Base-by-base conservation (phyloP, 495 filamentous ascomycete genomes). In the Lineolata rhizophorae region DNA sequence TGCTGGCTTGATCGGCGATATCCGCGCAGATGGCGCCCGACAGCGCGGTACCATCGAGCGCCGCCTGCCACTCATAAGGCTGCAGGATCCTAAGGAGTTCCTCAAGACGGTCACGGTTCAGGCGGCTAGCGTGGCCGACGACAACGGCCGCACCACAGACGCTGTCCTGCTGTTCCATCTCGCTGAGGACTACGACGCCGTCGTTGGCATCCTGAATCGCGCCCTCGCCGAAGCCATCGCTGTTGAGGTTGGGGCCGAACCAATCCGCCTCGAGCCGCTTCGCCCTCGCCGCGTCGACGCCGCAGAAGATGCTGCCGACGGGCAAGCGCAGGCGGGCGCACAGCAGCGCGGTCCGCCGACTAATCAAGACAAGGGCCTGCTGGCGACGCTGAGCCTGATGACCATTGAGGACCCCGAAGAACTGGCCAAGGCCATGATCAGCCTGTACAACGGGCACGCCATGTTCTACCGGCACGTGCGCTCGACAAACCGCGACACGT, bases 111-210 rank as follows among this genome's bases (percentile, higher is more conserved):
- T 99, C 46, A 94, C 82, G 2, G 58, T 79, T 24, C 79, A 92
- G 50, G 87, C 87, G 20, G 87, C 87, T 20, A 71, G 67, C 32
- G 73, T 82, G 35, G 87, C 87, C 3, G 84, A 95, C 39, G 90
- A 95, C 44, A 90, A 81, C 50, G 85, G 90, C 20, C 64, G 90
- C 22, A 76, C 72, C 1, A 81, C 81, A 4, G 87, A 99, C 51
- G 83, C 90, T 1, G 85, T 94, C 3, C 61, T 99, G 29, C 57
- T 99, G 24, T 94, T 87, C 46, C 84, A 95, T 50, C 64, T 99
- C 21, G 84, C 85, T 0, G 79, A 79, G 43, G 81, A 99, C 44
- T 95, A 90, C 47, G 82, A 95, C 42, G 77, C 66, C 35, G 90
- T 94, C 25, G 68, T 94, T 34, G 55, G 65, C 26, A 84, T 93